Conservation (phyloP, 805 yeast genomes). For the Kodamaea neixiangensis region DNA sequence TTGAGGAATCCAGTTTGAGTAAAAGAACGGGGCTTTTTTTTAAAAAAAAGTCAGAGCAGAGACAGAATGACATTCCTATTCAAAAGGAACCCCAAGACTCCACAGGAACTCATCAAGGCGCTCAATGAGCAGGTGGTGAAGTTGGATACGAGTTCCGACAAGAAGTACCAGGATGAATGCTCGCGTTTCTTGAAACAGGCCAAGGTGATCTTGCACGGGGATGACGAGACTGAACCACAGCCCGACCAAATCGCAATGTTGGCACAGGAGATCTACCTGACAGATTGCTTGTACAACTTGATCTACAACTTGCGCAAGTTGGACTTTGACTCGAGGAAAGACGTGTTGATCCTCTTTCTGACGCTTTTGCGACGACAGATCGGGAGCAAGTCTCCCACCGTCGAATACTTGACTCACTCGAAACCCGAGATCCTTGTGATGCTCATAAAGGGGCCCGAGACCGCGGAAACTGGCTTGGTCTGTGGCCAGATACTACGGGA, state of each 20-base stretch:
- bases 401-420: constrained; percentile 67
- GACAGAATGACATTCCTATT: constrained; percentile 93
- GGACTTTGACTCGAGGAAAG: constrained; percentile 90
- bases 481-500: constrained; percentile 82
- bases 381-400: constrained; percentile 79
- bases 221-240: constrained; percentile 60
- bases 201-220: constrained; percentile 67
- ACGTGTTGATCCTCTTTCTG: constrained; percentile 70
- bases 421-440: constrained; percentile 64
- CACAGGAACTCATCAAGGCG: constrained; percentile 76
- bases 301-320: constrained; percentile 60
- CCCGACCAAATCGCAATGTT: constrained; percentile 75
- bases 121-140: constrained; percentile 72
- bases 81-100: constrained; percentile 87
- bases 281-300: constrained; percentile 67
- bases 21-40: too few species aligned
- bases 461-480: constrained; percentile 68
- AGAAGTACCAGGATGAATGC: constrained; percentile 71
- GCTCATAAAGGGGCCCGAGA: constrained; percentile 73
- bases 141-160: constrained; percentile 49
- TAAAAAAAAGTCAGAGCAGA: too few species aligned
- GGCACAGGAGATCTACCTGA: constrained; percentile 75
- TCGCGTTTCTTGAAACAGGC: constrained; percentile 64
- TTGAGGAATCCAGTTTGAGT: too few species aligned
- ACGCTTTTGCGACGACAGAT: constrained; percentile 77